Evolutionary conservation across 257 asterid species (phyloP).

Genomic region (Gynochthodes officinalis): DNA sequence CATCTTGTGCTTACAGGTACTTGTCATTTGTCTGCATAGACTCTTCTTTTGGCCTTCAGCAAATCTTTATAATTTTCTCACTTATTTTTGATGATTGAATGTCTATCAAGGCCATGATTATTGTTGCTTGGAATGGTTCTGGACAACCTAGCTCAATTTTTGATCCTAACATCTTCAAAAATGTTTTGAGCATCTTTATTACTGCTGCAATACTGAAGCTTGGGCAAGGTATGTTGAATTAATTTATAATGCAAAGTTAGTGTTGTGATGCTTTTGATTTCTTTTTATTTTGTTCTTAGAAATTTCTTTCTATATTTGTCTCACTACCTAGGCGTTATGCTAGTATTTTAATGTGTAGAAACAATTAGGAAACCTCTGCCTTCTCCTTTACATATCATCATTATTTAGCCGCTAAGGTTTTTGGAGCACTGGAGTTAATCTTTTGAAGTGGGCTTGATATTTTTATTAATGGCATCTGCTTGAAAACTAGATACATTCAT

Average conservation of each 20-base stretch:
- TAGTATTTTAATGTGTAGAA: not conserved
- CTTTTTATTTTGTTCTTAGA: not conserved
- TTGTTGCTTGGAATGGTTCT: conserved; percentile 91
- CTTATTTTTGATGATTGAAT: conserved; percentile 27
- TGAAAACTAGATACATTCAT: too few species aligned
- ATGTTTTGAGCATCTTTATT: conserved; percentile 89
- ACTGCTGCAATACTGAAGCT: conserved; percentile 96
- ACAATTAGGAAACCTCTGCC: not conserved
- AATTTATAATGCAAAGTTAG: not conserved
- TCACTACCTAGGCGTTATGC: not conserved
- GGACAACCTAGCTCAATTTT: conserved; percentile 66
- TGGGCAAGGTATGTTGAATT: conserved; percentile 71
- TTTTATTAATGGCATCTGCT: not conserved
- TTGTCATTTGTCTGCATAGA: conserved; percentile 20
- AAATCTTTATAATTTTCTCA: conserved; percentile 11
- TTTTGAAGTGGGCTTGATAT: not conserved
- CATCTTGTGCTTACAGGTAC: conserved; percentile 94
- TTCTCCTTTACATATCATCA: not conserved
- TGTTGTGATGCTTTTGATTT: not conserved
- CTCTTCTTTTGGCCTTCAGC: conserved; percentile 14
- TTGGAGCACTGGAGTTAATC: not conserved
- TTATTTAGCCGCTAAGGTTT: not conserved
- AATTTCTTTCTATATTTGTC: not conserved
- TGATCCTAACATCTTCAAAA: conserved; percentile 61
- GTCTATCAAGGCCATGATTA: conserved; percentile 81